phyloP scores from a whole-genome alignment of 805 yeast genomes.

The Candida fluviatilis region DNA sequence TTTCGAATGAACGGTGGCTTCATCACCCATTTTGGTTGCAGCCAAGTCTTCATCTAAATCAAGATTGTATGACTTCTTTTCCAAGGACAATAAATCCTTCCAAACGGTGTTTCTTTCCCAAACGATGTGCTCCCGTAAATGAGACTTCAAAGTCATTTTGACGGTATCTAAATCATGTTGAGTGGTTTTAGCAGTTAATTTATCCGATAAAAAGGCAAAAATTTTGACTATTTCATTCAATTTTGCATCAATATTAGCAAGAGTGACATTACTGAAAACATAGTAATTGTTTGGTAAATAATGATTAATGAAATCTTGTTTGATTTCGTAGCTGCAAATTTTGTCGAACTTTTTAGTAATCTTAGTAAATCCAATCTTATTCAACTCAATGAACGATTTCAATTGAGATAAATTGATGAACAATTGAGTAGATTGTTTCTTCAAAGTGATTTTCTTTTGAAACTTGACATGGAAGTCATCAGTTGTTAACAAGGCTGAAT shows the following conservation, averaged over 20 bases:
- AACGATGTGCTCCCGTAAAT: slow-evolving; percentile 84
- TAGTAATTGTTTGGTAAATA: slow-evolving; percentile 45
- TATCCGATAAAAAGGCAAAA: slow-evolving; percentile 45
- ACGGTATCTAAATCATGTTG: slow-evolving; percentile 40
- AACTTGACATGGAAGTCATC: slow-evolving; percentile 46
- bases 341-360: slow-evolving; percentile 92
- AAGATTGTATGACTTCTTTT: slow-evolving; percentile 26
- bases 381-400: slow-evolving; percentile 77
- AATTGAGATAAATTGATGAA: slow-evolving; percentile 79
- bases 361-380: slow-evolving; percentile 84
- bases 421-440: slow-evolving; percentile 58
- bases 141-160: slow-evolving; percentile 44
- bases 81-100: slow-evolving; percentile 89
- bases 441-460: slow-evolving; percentile 58
- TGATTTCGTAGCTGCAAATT: slow-evolving; percentile 58
- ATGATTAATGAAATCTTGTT: slow-evolving; percentile 50
- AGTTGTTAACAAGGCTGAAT: slow-evolving; percentile 48
- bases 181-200: slow-evolving; percentile 44
- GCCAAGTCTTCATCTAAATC: slow-evolving; percentile 16
- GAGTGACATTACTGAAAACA: slow-evolving; percentile 46
- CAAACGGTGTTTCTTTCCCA: slow-evolving; percentile 98
- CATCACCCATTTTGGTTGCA: slow-evolving; percentile 23
- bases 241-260: slow-evolving; percentile 40
- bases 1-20: slow-evolving; percentile 11
- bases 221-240: slow-evolving; percentile 50